These are phyloP conservation scores for Dictyostelium discoideum DNA, from an alignment of 78 protist genomes.

Conservation along the genomic window DNA sequence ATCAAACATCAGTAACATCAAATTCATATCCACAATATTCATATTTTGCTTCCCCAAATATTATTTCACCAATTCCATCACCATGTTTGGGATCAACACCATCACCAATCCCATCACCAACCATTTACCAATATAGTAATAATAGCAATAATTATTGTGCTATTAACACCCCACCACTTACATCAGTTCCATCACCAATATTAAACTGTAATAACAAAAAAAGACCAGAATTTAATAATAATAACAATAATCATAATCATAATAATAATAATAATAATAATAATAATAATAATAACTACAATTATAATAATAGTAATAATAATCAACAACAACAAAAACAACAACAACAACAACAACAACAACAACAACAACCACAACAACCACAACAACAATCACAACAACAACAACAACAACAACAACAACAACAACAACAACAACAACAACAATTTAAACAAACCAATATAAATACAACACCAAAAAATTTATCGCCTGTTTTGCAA, in stretches of 20 bases:
- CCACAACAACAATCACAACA: not conserved
- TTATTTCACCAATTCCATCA: not conserved
- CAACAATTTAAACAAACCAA: not conserved
- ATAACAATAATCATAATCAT: not conserved
- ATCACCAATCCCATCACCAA: constrained; percentile 24
- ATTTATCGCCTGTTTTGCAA: not conserved
- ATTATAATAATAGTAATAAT: not conserved
- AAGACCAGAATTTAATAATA: not conserved
- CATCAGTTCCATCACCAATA: not conserved
- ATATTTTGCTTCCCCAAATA: not conserved
- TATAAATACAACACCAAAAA: not conserved
- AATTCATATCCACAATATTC: not conserved
- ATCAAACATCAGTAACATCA: not conserved
- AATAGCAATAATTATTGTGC: not conserved
- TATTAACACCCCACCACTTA: not conserved
- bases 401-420: not conserved
- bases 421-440: not conserved
- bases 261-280: not conserved
- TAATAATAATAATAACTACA: too few species aligned
- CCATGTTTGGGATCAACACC: constrained; percentile 15
- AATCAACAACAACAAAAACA: not conserved
- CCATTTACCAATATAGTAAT: not conserved
- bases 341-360: too few species aligned
- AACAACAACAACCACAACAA: not conserved
- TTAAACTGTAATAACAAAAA: not conserved